Conservation (phyloP, 2,329 filamentous ascomycete species). For the Phaeosphaeriaceae sp. region DNA sequence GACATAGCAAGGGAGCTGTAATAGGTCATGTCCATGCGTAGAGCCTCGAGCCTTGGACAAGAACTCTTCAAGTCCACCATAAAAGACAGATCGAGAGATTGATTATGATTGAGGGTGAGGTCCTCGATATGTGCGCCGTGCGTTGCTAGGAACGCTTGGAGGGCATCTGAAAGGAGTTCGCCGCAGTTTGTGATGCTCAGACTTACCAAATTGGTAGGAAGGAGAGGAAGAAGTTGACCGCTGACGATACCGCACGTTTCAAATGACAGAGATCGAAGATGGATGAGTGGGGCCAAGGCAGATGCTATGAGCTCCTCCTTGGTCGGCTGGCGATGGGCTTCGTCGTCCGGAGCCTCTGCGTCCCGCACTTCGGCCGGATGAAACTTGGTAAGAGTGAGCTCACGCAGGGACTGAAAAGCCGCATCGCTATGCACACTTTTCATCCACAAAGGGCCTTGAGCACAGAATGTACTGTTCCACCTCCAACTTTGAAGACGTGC, state of each 20-base stretch:
- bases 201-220: conserved; percentile 72
- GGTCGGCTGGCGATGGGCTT: conserved; percentile 26
- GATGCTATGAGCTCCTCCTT: conserved; percentile 56
- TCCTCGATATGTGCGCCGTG: conserved; percentile 73
- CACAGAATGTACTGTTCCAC: conserved; percentile 64
- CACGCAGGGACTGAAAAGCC: conserved; percentile 47
- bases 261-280: conserved; percentile 73
- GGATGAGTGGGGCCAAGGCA: conserved; percentile 65
- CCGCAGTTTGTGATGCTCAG: conserved; percentile 83
- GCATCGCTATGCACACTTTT: conserved; percentile 56
- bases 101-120: conserved; percentile 79
- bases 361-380: conserved; percentile 23
- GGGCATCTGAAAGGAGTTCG: conserved; percentile 71
- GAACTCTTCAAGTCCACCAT: conserved; percentile 69
- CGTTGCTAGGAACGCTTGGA: conserved; percentile 70
- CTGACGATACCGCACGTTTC: conserved; percentile 78
- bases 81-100: conserved; percentile 78
- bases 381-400: conserved; percentile 47
- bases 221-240: conserved; percentile 69
- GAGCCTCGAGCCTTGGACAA: conserved; percentile 74
- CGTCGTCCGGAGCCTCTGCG: conserved; percentile 19
- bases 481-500: conserved; percentile 60
- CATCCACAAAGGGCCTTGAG: conserved; percentile 42
- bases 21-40: conserved; percentile 82
- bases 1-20: conserved; percentile 73